Evolutionary conservation across 176 grass and related monocot species (phyloP).

Genomic region (Juncus effusus): DNA sequence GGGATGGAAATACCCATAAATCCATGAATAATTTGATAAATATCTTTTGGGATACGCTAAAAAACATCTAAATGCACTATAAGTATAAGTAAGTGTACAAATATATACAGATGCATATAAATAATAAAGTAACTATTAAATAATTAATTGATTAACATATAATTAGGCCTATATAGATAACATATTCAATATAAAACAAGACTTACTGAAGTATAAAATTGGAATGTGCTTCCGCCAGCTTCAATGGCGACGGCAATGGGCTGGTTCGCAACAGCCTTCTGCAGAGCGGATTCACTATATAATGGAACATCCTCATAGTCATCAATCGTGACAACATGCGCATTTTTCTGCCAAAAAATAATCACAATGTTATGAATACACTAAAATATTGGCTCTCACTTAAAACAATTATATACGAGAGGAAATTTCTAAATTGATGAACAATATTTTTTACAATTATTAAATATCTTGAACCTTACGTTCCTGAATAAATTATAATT

Average conservation of each 20-base stretch:
- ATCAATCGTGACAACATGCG: constrained; percentile 64
- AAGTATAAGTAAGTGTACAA: too few species aligned
- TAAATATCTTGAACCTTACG: background rate
- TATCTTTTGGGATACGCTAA: too few species aligned
- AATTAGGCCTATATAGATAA: background rate
- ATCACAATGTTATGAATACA: background rate
- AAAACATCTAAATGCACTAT: too few species aligned
- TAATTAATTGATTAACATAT: background rate
- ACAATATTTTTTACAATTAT: too few species aligned
- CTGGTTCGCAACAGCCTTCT: constrained; percentile 75
- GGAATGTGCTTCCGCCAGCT: constrained; percentile 61
- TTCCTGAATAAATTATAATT: too few species aligned
- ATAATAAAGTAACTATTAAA: background rate
- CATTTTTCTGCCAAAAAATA: constrained; percentile 61
- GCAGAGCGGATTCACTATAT: constrained; percentile 52
- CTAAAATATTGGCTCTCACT: background rate
- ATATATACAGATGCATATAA: too few species aligned
- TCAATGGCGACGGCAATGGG: constrained; percentile 78
- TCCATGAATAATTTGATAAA: too few species aligned
- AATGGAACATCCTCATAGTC: constrained; percentile 64
- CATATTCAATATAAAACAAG: constrained; percentile 1
- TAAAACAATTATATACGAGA: background rate
- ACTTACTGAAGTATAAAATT: constrained; percentile 66
- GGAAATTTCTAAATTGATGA: background rate
- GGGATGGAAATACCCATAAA: too few species aligned